A percentile compares a stretch with the other conserved stretches of the same genome.
Conservation (phyloP, 139 green algal genomes). For the Chlamydomonas sp. region DNA sequence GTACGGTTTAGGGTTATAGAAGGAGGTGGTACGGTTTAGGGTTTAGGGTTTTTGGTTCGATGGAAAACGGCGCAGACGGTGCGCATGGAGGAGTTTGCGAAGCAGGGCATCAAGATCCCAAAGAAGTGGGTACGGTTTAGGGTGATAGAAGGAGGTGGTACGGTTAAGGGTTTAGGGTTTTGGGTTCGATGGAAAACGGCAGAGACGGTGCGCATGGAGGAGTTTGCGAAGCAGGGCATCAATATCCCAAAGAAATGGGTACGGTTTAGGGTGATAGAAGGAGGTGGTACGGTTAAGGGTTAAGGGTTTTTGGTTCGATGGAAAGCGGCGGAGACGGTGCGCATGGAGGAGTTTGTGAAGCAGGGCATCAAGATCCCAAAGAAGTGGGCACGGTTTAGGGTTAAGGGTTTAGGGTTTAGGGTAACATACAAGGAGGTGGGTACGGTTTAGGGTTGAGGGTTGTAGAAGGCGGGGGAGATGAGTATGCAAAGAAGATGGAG, state of each 20-base stretch:
- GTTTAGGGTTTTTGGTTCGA: too few species aligned
- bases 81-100: slow-evolving; percentile 74
- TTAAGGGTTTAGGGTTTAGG: too few species aligned
- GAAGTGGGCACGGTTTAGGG: not conserved
- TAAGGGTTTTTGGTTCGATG: too few species aligned
- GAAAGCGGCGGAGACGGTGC: slow-evolving; percentile 69
- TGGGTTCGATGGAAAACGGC: too few species aligned
- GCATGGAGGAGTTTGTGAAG: slow-evolving; percentile 74
- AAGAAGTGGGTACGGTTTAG: not conserved
- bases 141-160: too few species aligned
- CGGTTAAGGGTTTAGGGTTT: too few species aligned
- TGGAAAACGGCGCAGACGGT: slow-evolving; percentile 70
- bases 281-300: too few species aligned
- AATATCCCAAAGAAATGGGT: slow-evolving; percentile 23
- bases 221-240: slow-evolving; percentile 80
- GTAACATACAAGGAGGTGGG: too few species aligned
- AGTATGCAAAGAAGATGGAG: slow-evolving; percentile 73
- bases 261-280: not conserved
- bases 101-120: slow-evolving; percentile 63
- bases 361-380: slow-evolving; percentile 60
- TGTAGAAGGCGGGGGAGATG: too few species aligned
- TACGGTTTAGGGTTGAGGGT: too few species aligned
- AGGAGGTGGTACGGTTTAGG: too few species aligned
- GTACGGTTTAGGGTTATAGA: not conserved
- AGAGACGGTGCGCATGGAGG: slow-evolving; percentile 77